Percentiles rank a stretch among this genome's conserved stretches.
These are phyloP conservation scores for Podaxis sp. DNA, from an alignment of 768 basidiomycete genomes.

Conservation along the genomic window DNA sequence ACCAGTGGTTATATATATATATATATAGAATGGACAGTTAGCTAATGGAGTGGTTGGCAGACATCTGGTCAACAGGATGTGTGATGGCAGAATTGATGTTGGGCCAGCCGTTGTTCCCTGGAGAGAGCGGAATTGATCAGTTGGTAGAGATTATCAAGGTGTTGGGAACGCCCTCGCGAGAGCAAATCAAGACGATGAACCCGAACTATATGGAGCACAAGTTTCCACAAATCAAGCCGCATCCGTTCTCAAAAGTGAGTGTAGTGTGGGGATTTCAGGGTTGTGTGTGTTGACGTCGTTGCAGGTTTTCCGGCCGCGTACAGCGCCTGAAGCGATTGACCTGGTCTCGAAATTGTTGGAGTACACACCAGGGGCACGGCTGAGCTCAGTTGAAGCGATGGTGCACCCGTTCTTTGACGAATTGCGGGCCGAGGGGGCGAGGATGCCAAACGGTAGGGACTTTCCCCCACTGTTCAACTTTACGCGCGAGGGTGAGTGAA, in stretches of 20 bases:
- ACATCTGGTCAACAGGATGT: slow-evolving; percentile 99
- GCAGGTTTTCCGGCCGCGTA: slow-evolving; percentile 97
- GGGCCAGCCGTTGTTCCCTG: slow-evolving; percentile 97
- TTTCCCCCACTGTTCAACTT: slow-evolving; percentile 95
- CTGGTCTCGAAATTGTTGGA: slow-evolving; percentile 92
- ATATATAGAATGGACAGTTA: slow-evolving; percentile 4
- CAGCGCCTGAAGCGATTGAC: slow-evolving; percentile 93
- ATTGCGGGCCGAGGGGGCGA: slow-evolving; percentile 80
- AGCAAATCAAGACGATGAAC: slow-evolving; percentile 99
- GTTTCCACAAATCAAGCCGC: slow-evolving; percentile 99
- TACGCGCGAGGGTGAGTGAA: slow-evolving; percentile 82
- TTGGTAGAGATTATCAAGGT: slow-evolving; percentile 99
- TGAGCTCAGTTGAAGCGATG: slow-evolving; percentile 91
- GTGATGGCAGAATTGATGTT: slow-evolving; percentile 99
- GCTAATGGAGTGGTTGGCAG: slow-evolving; percentile 34
- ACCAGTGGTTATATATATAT: not conserved
- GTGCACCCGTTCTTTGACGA: slow-evolving; percentile 97
- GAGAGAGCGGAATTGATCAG: slow-evolving; percentile 98
- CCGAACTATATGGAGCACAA: slow-evolving; percentile 99
- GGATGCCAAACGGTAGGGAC: slow-evolving; percentile 96
- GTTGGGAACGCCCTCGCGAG: slow-evolving; percentile 94
- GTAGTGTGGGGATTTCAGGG: not conserved
- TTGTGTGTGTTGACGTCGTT: not conserved
- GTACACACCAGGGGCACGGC: slow-evolving; percentile 92
- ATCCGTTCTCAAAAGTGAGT: slow-evolving; percentile 92